Evolutionary conservation across 495 filamentous ascomycete species (phyloP).

Genomic region (Parathielavia appendiculata): DNA sequence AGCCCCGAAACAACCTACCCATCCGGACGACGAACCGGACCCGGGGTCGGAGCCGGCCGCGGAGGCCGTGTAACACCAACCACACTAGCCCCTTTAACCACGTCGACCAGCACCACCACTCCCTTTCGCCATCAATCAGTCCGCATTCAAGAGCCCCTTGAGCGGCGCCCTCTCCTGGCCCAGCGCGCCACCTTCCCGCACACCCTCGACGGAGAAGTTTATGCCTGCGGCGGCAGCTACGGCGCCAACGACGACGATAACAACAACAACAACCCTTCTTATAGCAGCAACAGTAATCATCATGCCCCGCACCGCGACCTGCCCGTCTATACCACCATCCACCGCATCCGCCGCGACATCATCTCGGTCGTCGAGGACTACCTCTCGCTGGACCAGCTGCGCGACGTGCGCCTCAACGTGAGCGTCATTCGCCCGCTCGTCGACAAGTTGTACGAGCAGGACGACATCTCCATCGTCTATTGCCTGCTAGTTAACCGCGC

Average conservation of each 20-base stretch:
- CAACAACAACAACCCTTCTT: constrained; percentile 9
- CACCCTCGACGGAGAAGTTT: constrained; percentile 26
- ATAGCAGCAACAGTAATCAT: constrained; percentile 21
- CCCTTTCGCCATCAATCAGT: constrained; percentile 14
- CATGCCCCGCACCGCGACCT: constrained; percentile 26
- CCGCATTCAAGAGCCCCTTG: constrained; percentile 31
- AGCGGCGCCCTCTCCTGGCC: constrained; percentile 28
- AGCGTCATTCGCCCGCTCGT: constrained; percentile 63
- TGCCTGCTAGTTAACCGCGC: constrained; percentile 67
- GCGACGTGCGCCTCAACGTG: constrained; percentile 65
- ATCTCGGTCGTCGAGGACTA: constrained; percentile 49
- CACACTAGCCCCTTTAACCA: neutral
- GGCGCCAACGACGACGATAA: constrained; percentile 5
- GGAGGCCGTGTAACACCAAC: constrained; percentile 1
- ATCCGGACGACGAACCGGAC: neutral
- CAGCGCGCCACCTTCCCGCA: constrained; percentile 27
- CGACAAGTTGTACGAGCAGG: constrained; percentile 60
- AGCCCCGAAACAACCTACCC: neutral
- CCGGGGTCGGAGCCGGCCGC: neutral
- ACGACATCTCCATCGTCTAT: constrained; percentile 65
- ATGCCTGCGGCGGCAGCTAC: constrained; percentile 23
- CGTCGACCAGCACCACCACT: neutral
- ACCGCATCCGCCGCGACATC: constrained; percentile 49
- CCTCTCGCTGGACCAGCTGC: constrained; percentile 58
- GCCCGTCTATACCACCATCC: constrained; percentile 51